Evolutionary conservation across 495 filamentous ascomycete species (phyloP), one percentile per base, ranked within the genome.

Genomic region (Trypethelium eluteriae): DNA sequence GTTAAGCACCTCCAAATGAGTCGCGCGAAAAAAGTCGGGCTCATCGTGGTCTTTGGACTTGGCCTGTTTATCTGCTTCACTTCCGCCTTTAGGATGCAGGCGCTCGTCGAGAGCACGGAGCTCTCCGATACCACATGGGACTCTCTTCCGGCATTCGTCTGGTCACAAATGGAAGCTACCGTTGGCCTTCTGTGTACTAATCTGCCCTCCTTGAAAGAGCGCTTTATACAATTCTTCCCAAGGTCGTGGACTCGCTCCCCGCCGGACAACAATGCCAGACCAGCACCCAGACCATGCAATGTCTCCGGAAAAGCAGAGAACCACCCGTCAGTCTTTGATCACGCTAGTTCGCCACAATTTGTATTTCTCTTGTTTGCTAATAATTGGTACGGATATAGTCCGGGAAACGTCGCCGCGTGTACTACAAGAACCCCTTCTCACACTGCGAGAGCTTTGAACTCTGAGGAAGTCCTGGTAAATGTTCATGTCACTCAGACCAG

Each of bases 161-260:
- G 68, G 68, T 67, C 65, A 57, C 44, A 63, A 39, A 57, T 67
- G 39, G 68, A 70, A 57, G 59, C 65, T 38, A 59, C 68, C 2
- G 50, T 70, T 9, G 68, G 68, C 35, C 46, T 70, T 14, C 63
- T 67, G 12, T 70, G 68, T 62, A 65, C 65, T 46, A 44, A 50
- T 38, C 44, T 65, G 9, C 64, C 64, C 46, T 35, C 35, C 10
- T 11, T 65, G 10, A 65, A 65, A 36, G 16, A 34, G 25, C 64
- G 44, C 6, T 18, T 65, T 18, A 18, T 5, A 5, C 49, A 18
- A 16, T 7, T 16, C 41, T 46, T 46, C 9, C 14, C 41, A 7
- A 16, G 14, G 14, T 46, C 7, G 9, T 46, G 41, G 41, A 16
- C 41, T 9, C 7, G 41, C 9, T 16, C 41, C 41, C 25, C 25